Conservation (phyloP, 257 asterid species). For the Prunella vulgaris region DNA sequence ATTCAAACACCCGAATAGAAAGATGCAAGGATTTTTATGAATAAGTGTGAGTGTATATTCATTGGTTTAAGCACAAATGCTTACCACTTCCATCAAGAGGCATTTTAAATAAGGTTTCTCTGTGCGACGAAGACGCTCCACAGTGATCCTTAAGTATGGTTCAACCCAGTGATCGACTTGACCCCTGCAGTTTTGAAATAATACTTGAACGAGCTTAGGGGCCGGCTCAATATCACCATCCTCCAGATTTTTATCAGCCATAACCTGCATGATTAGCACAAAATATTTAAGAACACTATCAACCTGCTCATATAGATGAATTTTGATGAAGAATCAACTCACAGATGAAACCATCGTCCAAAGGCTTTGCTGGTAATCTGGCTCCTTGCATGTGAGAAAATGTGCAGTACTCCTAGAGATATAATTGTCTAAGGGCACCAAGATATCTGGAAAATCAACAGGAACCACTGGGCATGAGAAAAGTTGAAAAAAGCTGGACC, state of each 20-base stretch:
- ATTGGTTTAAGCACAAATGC: neutral
- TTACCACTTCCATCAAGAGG: conserved; percentile 91
- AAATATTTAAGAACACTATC: conserved; percentile 1
- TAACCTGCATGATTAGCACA: conserved; percentile 49
- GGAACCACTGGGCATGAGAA: conserved; percentile 11
- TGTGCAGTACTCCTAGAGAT: conserved; percentile 89
- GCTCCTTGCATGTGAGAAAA: conserved; percentile 89
- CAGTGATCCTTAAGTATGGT: conserved; percentile 68
- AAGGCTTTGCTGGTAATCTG: conserved; percentile 97
- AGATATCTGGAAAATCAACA: conserved; percentile 54
- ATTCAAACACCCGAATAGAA: neutral
- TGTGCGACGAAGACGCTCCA: conserved; percentile 80
- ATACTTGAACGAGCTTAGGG: conserved; percentile 92
- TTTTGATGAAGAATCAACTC: conserved; percentile 33
- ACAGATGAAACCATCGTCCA: conserved; percentile 93
- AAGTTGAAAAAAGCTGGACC: conserved; percentile 5
- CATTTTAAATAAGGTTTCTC: conserved; percentile 75
- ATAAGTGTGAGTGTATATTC: neutral
- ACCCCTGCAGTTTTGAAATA: conserved; percentile 90
- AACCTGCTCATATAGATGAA: conserved; percentile 1
- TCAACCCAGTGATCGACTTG: conserved; percentile 98
- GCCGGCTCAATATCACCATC: conserved; percentile 98
- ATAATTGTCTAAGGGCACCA: conserved; percentile 94
- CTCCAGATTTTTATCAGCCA: conserved; percentile 85
- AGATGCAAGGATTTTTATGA: neutral